Evolutionary conservation across 805 yeast species (phyloP).

Genomic region (Wickerhamomyces pijperi): DNA sequence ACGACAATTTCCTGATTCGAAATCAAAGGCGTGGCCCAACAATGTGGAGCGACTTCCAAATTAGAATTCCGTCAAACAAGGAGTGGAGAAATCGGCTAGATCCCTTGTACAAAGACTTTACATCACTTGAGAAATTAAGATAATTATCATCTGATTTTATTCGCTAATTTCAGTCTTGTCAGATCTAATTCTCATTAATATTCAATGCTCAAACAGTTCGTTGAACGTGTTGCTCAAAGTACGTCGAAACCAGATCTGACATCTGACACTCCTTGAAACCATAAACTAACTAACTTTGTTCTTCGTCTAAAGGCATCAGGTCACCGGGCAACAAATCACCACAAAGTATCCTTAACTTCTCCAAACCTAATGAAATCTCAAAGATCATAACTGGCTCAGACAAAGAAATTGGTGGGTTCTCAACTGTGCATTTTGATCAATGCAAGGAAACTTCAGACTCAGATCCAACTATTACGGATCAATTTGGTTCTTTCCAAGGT

Average conservation of each 20-base stretch:
- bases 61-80: no score
- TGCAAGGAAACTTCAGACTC: slow-evolving; percentile 18
- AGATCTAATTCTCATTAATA: no score
- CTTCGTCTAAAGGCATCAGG: slow-evolving; percentile 7
- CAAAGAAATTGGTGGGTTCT: slow-evolving; percentile 68
- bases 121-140: no score
- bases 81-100: no score
- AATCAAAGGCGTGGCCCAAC: no score
- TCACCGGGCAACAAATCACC: slow-evolving; percentile 13
- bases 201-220: slow-evolving; percentile 4
- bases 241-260: neutral
- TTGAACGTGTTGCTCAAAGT: neutral
- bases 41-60: no score
- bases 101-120: no score
- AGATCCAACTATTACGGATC: no score
- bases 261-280: neutral
- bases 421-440: slow-evolving; percentile 45
- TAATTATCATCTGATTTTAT: no score
- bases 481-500: slow-evolving; percentile 57
- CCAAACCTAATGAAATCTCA: slow-evolving; percentile 33
- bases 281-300: no score
- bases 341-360: slow-evolving; percentile 47
- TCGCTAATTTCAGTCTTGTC: no score
- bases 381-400: slow-evolving; percentile 56
- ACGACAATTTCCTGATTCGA: no score